These are phyloP conservation scores for Syncephalis fuscata DNA, from an alignment of 371 early-diverging fungal species.

Conservation along the genomic window DNA sequence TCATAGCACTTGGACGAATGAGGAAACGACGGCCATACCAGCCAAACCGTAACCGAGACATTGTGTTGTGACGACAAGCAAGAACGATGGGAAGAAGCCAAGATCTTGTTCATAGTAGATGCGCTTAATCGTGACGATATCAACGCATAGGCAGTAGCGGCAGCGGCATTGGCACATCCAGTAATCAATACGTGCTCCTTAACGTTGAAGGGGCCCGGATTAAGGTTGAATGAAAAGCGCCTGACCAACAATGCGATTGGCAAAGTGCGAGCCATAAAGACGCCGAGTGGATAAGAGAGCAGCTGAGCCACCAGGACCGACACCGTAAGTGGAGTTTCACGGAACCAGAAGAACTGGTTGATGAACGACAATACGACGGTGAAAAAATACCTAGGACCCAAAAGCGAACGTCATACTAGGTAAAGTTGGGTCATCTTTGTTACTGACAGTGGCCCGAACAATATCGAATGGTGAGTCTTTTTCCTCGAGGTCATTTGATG, in stretches of 20 bases:
- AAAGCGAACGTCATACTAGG: conserved; percentile 62
- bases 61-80: conserved; percentile 51
- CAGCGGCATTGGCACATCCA: conserved; percentile 29
- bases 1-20: conserved; percentile 68
- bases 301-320: conserved; percentile 45
- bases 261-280: conserved; percentile 13
- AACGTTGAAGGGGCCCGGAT: conserved; percentile 61
- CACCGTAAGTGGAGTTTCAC: conserved; percentile 41
- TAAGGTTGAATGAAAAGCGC: conserved; percentile 17
- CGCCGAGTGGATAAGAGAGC: conserved; percentile 48
- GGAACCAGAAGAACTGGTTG: conserved; percentile 64
- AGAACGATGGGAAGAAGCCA: conserved; percentile 37
- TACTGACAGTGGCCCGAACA: too few species aligned
- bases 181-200: conserved; percentile 62
- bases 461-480: too few species aligned
- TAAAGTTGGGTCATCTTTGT: conserved; percentile 34
- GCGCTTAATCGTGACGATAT: conserved; percentile 51
- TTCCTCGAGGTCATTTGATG: not conserved
- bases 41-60: conserved; percentile 73
- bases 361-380: conserved; percentile 38
- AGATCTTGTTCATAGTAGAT: conserved; percentile 42
- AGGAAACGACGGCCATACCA: conserved; percentile 60
- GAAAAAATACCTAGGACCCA: conserved; percentile 54
- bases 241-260: not conserved
- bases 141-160: conserved; percentile 57